Percentiles rank a stretch among this genome's conserved stretches.
Conservation (phyloP, 805 yeast genomes). For the Lipomyces spencermartinsiae region DNA sequence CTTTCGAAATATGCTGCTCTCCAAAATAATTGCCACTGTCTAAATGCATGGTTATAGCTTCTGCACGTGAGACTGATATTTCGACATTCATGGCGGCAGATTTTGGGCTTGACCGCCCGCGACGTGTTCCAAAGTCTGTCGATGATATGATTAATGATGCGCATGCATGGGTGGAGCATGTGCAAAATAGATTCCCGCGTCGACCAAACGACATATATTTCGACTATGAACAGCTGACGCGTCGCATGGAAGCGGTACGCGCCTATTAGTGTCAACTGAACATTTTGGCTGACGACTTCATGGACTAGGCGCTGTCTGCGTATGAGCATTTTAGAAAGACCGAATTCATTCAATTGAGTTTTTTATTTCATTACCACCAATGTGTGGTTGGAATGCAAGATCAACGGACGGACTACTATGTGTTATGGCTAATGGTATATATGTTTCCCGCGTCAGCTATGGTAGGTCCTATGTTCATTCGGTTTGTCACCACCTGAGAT, state of each 20-base stretch:
- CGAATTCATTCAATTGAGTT: neutral
- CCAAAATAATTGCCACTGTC: too few relatives aligned
- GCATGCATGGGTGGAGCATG: constrained; percentile 18
- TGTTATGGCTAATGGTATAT: constrained; percentile 16
- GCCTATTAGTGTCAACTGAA: neutral
- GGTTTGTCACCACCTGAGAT: neutral
- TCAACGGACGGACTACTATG: neutral
- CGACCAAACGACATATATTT: constrained; percentile 14
- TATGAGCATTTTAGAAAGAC: constrained; percentile 8
- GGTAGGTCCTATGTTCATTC: neutral
- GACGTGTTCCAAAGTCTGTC: neutral
- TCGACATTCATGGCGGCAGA: neutral
- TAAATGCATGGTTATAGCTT: too few relatives aligned
- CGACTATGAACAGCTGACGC: constrained; percentile 10
- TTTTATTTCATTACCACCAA: constrained; percentile 14
- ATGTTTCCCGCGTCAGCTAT: constrained; percentile 10
- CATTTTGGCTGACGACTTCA: neutral
- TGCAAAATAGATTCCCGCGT: constrained; percentile 16
- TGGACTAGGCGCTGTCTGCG: constrained; percentile 11
- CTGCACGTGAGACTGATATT: too few relatives aligned
- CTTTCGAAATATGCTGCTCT: too few relatives aligned
- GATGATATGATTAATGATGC: constrained; percentile 12
- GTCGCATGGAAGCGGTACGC: constrained; percentile 7
- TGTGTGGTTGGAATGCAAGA: constrained; percentile 9
- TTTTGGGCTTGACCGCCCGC: neutral